Conservation (phyloP, 2,329 filamentous ascomycete species). For the Botrytis squamosa region DNA sequence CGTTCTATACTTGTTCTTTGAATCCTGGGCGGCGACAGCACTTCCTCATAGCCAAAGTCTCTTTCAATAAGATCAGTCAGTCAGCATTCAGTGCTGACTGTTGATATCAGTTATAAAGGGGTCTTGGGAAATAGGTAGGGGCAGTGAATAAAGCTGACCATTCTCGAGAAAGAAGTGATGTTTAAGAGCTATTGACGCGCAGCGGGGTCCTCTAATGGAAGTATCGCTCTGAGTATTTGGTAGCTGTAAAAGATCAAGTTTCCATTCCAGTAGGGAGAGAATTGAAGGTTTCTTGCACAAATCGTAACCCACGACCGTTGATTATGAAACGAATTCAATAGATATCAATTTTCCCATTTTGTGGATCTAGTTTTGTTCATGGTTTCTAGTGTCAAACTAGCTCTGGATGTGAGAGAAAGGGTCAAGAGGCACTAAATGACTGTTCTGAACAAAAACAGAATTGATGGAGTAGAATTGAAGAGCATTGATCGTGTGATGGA, state of each 20-base stretch:
- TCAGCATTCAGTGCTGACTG: neutral
- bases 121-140: too few species aligned
- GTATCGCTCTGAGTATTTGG: too few species aligned
- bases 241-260: too few species aligned
- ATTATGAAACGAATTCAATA: neutral
- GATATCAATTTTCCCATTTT: neutral
- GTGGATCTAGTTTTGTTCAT: neutral
- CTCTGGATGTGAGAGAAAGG: neutral
- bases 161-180: too few species aligned
- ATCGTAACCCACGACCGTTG: neutral
- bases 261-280: too few species aligned
- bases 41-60: neutral
- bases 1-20: neutral
- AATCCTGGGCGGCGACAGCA: neutral
- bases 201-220: too few species aligned
- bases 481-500: too few species aligned
- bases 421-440: neutral
- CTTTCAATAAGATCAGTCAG: neutral
- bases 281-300: too few species aligned
- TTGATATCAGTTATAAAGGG: too few species aligned
- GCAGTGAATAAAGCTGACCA: too few species aligned
- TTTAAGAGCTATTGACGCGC: too few species aligned
- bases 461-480: too few species aligned
- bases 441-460: neutral
- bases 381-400: neutral